phyloP scores from a whole-genome alignment of 2,329 filamentous ascomycete species.

The Exophiala aquamarina region DNA sequence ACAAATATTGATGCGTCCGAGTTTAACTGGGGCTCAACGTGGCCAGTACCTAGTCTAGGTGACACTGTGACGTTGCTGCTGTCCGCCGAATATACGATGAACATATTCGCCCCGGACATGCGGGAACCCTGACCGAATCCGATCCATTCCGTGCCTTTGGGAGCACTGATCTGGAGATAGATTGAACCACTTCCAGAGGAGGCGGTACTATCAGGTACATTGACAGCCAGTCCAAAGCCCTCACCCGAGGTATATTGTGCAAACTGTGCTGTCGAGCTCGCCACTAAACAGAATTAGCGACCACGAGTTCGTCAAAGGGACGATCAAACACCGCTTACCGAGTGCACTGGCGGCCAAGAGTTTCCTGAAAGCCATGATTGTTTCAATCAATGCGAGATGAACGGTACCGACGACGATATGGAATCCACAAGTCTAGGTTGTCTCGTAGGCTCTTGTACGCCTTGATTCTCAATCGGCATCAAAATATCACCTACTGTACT shows the following conservation, averaged over 20 bases:
- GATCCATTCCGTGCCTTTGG: conserved; percentile 54
- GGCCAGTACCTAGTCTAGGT: conserved; percentile 48
- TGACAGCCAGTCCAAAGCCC: conserved; percentile 41
- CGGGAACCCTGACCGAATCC: conserved; percentile 55
- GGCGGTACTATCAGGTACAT: conserved; percentile 54
- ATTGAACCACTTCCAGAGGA: conserved; percentile 54
- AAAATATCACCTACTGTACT: too few species aligned
- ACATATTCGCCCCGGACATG: conserved; percentile 60
- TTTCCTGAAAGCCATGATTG: conserved; percentile 14
- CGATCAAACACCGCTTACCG: conserved; percentile 7
- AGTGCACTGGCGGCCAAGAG: conserved; percentile 18
- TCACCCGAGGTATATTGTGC: conserved; percentile 14
- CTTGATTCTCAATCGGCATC: too few species aligned
- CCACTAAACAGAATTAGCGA: conserved; percentile 36
- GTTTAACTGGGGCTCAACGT: conserved; percentile 45
- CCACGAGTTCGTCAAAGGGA: conserved; percentile 7
- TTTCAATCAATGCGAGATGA: conserved; percentile 3
- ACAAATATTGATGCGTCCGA: conserved; percentile 46
- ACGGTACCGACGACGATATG: conserved; percentile 1
- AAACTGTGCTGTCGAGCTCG: conserved; percentile 23
- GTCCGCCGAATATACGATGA: conserved; percentile 57
- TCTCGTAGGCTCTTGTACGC: too few species aligned
- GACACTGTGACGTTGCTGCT: conserved; percentile 60
- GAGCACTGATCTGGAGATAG: conserved; percentile 58
- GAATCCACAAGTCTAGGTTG: neutral